Conservation (phyloP, 805 yeast genomes). For the Ogataea siamensis region DNA sequence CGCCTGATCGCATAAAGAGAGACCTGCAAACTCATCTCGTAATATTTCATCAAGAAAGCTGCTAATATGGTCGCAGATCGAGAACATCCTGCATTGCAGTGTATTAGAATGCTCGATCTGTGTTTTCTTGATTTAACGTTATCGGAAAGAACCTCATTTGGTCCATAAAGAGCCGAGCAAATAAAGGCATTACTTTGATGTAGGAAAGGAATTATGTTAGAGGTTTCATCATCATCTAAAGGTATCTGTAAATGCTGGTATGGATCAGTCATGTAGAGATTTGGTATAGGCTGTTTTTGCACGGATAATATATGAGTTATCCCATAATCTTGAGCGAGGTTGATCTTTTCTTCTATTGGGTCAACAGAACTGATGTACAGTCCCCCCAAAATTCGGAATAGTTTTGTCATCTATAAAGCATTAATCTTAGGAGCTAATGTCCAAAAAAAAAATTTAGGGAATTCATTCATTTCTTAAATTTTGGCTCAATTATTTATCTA, state of each 20-base stretch:
- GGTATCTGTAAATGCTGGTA: slow-evolving; percentile 60
- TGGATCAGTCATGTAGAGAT: slow-evolving; percentile 40
- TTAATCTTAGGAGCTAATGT: no score
- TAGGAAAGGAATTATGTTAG: slow-evolving; percentile 63
- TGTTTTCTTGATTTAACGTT: slow-evolving; percentile 35
- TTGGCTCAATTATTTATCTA: no score
- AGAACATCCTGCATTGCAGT: slow-evolving; percentile 53
- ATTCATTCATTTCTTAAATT: no score
- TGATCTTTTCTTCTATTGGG: slow-evolving; percentile 55
- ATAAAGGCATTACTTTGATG: slow-evolving; percentile 65
- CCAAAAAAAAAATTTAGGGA: neutral
- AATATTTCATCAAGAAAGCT: slow-evolving; percentile 50
- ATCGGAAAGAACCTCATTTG: slow-evolving; percentile 24
- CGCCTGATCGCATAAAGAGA: slow-evolving; percentile 76
- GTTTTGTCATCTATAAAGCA: slow-evolving; percentile 3
- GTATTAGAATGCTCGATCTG: slow-evolving; percentile 45
- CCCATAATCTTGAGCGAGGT: slow-evolving; percentile 48
- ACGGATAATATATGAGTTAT: slow-evolving; percentile 75
- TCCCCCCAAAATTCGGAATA: slow-evolving; percentile 72
- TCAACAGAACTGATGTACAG: slow-evolving; percentile 72
- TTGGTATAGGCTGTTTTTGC: slow-evolving; percentile 61
- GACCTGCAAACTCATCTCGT: slow-evolving; percentile 54
- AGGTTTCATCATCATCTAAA: slow-evolving; percentile 68
- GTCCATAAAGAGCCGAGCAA: slow-evolving; percentile 55
- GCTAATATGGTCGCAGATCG: slow-evolving; percentile 46